These are phyloP conservation scores for Fusarium penzigii DNA, from an alignment of 2,329 filamentous ascomycete genomes.

Conservation along the genomic window DNA sequence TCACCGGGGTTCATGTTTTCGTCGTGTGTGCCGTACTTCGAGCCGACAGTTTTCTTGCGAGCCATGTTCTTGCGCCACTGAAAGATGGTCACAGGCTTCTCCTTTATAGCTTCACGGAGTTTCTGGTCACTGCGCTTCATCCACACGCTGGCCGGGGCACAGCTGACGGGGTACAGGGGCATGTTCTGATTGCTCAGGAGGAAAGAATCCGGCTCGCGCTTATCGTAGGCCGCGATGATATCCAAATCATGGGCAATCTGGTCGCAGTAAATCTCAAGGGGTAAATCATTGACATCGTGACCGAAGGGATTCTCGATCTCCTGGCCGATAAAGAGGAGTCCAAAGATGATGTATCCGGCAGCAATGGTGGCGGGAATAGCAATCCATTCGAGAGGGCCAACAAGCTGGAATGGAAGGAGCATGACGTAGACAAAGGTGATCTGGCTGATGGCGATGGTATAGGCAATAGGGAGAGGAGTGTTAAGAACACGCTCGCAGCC, in stretches of 20 bases:
- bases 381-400: conserved; percentile 64
- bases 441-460: conserved; percentile 81
- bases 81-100: conserved; percentile 40
- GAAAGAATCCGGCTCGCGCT: conserved; percentile 34
- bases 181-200: conserved; percentile 44
- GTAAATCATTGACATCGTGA: conserved; percentile 79
- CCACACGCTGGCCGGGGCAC: conserved; percentile 39
- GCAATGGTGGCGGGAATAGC: conserved; percentile 75
- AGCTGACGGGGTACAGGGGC: conserved; percentile 57
- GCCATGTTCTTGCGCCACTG: conserved; percentile 30
- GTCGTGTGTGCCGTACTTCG: too few species aligned
- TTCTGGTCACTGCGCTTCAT: conserved; percentile 43
- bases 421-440: conserved; percentile 85
- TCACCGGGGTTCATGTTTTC: too few species aligned
- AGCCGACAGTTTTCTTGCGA: conserved; percentile 13
- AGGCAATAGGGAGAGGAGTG: conserved; percentile 80
- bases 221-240: conserved; percentile 61
- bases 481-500: conserved; percentile 77
- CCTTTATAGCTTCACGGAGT: conserved; percentile 41
- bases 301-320: conserved; percentile 89
- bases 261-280: conserved; percentile 74
- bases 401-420: conserved; percentile 80
- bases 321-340: conserved; percentile 70
- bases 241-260: conserved; percentile 75
- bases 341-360: conserved; percentile 81